Conservation (phyloP, 768 basidiomycete genomes). For the Hydnomerulius pinastri region DNA sequence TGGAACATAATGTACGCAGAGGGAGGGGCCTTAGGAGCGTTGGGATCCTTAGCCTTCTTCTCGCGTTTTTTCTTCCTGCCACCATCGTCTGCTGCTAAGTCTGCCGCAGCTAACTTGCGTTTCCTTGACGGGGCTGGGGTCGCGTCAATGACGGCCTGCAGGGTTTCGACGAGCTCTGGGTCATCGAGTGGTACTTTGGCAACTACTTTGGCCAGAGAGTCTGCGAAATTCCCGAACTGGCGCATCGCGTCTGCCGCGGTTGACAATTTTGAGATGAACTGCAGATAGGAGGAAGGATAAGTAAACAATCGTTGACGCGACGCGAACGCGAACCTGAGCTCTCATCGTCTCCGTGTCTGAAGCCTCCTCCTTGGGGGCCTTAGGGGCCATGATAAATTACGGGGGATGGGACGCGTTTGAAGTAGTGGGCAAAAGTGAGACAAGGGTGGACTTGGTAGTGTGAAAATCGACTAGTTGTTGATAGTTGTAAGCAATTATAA, state of each 20-base stretch:
- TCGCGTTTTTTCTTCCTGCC: constrained; percentile 35
- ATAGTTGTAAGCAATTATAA: constrained; percentile 38
- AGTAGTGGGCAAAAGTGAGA: constrained; percentile 24
- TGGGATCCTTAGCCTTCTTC: constrained; percentile 82
- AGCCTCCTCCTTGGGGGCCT: constrained; percentile 24
- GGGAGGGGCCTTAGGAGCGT: constrained; percentile 91
- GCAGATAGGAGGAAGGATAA: constrained; percentile 20
- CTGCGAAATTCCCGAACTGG: constrained; percentile 59
- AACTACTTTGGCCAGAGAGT: constrained; percentile 56
- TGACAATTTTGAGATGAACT: constrained; percentile 59
- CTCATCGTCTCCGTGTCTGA: constrained; percentile 29
- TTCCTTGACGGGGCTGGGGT: constrained; percentile 44
- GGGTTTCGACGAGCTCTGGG: constrained; percentile 27
- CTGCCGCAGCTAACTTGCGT: constrained; percentile 43
- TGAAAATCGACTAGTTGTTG: constrained; percentile 42
- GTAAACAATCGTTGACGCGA: constrained; percentile 12
- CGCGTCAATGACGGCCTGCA: constrained; percentile 33
- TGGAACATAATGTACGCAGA: constrained; percentile 95
- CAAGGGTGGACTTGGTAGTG: constrained; percentile 42
- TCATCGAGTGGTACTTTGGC: constrained; percentile 38
- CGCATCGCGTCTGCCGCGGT: constrained; percentile 65
- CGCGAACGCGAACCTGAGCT: constrained; percentile 30
- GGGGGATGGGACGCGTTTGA: constrained; percentile 28
- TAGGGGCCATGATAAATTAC: constrained; percentile 24
- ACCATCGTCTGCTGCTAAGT: constrained; percentile 40